Percentiles rank a stretch among this genome's conserved stretches.
Conservation (phyloP, 352 stramenopile species). For the Pythium guiyangense region DNA sequence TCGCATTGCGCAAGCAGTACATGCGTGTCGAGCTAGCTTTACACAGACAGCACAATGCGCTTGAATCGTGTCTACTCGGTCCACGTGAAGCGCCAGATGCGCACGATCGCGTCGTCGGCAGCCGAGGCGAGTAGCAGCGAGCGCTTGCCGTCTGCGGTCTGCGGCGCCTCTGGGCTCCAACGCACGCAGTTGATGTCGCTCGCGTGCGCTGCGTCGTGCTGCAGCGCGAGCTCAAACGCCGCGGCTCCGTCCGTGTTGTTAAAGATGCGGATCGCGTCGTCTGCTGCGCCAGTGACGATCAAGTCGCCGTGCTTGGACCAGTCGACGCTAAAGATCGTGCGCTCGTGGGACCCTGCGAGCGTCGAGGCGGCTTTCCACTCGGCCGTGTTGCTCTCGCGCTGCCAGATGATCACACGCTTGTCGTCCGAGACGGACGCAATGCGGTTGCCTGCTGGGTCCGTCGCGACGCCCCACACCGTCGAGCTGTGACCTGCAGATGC, state of each 20-base stretch:
- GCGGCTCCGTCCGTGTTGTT: conserved; percentile 25
- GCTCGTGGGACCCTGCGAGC: conserved; percentile 83
- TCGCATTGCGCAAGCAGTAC: too few species aligned
- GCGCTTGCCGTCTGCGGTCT: conserved; percentile 19
- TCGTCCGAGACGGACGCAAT: conserved; percentile 92
- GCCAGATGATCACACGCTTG: conserved; percentile 91
- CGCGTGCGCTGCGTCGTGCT: conserved; percentile 46
- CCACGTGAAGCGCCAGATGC: conserved; percentile 64
- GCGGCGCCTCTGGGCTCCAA: conserved; percentile 43
- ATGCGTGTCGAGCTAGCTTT: not conserved
- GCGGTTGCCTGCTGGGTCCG: conserved; percentile 69
- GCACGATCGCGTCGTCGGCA: conserved; percentile 54
- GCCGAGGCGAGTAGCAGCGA: conserved; percentile 62
- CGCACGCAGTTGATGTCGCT: conserved; percentile 84
- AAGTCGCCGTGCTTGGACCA: conserved; percentile 87
- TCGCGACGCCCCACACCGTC: conserved; percentile 93
- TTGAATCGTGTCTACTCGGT: not conserved
- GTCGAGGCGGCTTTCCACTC: conserved; percentile 84
- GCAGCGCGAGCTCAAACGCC: conserved; percentile 64
- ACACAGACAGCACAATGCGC: too few species aligned
- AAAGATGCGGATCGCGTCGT: conserved; percentile 91
- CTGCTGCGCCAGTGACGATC: conserved; percentile 86
- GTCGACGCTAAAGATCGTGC: conserved; percentile 91
- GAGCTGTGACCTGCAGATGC: conserved; percentile 66
- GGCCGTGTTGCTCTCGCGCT: conserved; percentile 58